These are phyloP conservation scores for Paracamarosporium sp. DNA, from an alignment of 2,329 filamentous ascomycete species.

Conservation along the genomic window DNA sequence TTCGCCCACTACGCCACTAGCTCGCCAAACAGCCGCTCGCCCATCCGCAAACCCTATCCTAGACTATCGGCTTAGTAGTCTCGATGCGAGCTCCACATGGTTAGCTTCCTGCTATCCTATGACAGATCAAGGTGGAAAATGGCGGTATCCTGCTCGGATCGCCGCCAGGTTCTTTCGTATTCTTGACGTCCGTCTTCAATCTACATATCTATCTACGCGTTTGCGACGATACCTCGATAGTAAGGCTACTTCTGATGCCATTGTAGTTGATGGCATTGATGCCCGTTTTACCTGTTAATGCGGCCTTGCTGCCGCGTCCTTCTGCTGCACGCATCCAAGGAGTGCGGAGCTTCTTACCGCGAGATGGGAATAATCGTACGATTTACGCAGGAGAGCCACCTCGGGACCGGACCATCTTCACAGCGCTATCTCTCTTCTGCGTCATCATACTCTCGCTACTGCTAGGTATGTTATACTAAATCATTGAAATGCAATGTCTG, in stretches of 20 bases:
- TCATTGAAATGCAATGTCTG: neutral
- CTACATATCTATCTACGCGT: neutral
- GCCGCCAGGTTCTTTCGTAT: neutral
- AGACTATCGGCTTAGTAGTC: neutral
- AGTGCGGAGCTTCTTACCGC: neutral
- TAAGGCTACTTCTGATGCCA: neutral
- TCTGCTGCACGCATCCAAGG: neutral
- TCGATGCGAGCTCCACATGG: neutral
- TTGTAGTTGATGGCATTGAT: neutral
- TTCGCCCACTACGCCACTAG: neutral
- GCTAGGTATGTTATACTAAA: constrained; percentile 19
- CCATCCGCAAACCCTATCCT: neutral
- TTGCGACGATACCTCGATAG: neutral
- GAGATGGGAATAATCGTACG: constrained; percentile 13
- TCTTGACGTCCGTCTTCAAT: neutral
- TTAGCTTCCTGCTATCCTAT: neutral
- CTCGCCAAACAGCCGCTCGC: neutral
- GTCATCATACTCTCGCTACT: constrained; percentile 19
- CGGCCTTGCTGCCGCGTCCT: neutral
- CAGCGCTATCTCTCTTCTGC: constrained; percentile 16
- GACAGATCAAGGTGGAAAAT: neutral
- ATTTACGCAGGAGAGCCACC: constrained; percentile 18
- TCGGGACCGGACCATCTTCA: constrained; percentile 18
- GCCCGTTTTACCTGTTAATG: neutral
- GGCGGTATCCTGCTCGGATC: neutral